A percentile compares a stretch with the other conserved stretches of the same genome.
phyloP scores from a whole-genome alignment of 345 rosid species.

The Erucastrum elatum region DNA sequence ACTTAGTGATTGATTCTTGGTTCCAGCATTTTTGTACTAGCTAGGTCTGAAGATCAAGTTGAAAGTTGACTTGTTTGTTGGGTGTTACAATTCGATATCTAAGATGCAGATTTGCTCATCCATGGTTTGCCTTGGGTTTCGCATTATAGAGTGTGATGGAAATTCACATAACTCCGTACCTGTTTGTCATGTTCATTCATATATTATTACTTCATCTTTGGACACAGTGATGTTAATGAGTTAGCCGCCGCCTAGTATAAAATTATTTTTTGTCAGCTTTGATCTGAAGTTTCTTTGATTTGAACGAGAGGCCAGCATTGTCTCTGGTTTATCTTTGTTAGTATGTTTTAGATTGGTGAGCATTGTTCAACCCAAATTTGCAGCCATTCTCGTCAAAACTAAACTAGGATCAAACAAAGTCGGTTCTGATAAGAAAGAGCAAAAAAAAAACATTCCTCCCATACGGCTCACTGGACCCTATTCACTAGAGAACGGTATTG shows the following conservation, averaged over 20 bases:
- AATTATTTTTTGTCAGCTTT: background rate
- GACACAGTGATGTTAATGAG: background rate
- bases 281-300: background rate
- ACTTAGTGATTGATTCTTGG: no score
- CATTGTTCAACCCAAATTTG: background rate
- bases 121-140: no score
- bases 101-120: no score
- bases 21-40: no score
- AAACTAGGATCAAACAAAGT: background rate
- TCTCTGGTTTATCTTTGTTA: slow-evolving; percentile 13
- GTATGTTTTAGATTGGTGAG: background rate
- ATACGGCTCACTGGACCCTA: no score
- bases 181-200: no score
- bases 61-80: no score
- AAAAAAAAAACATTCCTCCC: background rate
- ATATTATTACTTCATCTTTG: background rate
- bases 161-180: no score
- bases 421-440: background rate
- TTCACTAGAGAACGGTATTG: no score
- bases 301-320: background rate
- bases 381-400: background rate
- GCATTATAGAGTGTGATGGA: no score
- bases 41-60: no score
- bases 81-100: no score
- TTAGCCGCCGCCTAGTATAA: background rate